Conservation (phyloP, 371 early-diverging fungal genomes). For the Actinomucor elegans region DNA sequence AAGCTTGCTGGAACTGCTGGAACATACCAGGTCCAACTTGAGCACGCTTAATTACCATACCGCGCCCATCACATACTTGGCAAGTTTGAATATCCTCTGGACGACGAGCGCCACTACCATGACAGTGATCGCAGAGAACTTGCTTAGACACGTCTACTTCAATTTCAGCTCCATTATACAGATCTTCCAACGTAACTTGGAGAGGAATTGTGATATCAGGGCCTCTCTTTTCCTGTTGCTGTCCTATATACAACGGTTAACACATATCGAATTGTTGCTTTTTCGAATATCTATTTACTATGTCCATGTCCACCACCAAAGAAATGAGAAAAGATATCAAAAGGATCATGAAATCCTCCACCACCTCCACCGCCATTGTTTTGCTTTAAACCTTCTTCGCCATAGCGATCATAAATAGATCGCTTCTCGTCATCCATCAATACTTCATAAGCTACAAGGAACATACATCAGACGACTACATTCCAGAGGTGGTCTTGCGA, state of each 20-base stretch:
- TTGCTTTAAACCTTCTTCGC: slow-evolving; percentile 87
- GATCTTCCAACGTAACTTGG: slow-evolving; percentile 84
- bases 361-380: slow-evolving; percentile 66
- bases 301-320: slow-evolving; percentile 65
- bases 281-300: no score
- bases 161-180: slow-evolving; percentile 80
- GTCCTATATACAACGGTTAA: no score
- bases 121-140: slow-evolving; percentile 90
- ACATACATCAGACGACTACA: background rate
- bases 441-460: slow-evolving; percentile 81
- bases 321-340: slow-evolving; percentile 92
- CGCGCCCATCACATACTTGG: slow-evolving; percentile 76
- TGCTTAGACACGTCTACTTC: slow-evolving; percentile 93
- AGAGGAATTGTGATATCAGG: slow-evolving; percentile 76
- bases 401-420: slow-evolving; percentile 77
- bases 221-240: slow-evolving; percentile 74
- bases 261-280: no score
- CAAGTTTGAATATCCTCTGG: slow-evolving; percentile 86
- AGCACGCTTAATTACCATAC: slow-evolving; percentile 79
- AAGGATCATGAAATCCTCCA: slow-evolving; percentile 81
- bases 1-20: slow-evolving; percentile 92
- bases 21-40: slow-evolving; percentile 91
- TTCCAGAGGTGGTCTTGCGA: background rate
- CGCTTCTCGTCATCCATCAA: slow-evolving; percentile 86
- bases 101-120: slow-evolving; percentile 89